phyloP scores from a whole-genome alignment of 2,329 filamentous ascomycete genomes.

The Calonectria naviculata region DNA sequence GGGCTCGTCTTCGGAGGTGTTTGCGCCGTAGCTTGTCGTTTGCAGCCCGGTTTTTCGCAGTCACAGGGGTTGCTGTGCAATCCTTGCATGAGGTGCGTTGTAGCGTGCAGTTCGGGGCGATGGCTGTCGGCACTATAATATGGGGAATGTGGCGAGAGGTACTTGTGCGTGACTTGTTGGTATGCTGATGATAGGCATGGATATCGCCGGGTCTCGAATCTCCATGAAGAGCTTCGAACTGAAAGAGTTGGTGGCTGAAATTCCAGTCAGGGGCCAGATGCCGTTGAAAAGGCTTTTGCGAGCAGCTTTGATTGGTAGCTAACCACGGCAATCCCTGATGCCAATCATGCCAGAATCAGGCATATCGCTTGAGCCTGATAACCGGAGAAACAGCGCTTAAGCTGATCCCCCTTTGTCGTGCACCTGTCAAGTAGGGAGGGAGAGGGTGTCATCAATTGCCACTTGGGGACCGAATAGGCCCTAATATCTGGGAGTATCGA shows the following conservation, averaged over 20 bases:
- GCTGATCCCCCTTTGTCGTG: neutral
- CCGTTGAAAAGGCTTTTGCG: neutral
- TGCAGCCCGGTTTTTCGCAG: neutral
- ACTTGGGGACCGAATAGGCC: neutral
- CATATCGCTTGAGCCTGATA: neutral
- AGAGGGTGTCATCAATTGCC: neutral
- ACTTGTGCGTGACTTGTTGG: conserved; percentile 16
- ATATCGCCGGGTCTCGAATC: neutral
- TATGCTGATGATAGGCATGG: neutral
- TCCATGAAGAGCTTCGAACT: neutral
- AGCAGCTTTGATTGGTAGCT: neutral
- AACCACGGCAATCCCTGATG: neutral
- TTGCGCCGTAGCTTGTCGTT: conserved; percentile 2
- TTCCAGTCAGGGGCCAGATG: neutral
- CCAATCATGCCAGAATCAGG: neutral
- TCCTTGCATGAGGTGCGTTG: neutral
- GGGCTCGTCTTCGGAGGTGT: conserved; percentile 14
- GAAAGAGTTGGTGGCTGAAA: neutral
- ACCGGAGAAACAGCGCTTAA: neutral
- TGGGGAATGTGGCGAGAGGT: conserved; percentile 7
- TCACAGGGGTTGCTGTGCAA: neutral
- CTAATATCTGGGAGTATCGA: neutral
- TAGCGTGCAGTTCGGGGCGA: neutral
- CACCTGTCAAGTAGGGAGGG: neutral
- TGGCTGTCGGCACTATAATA: neutral